Evolutionary conservation across 1,139 yeast species (phyloP).

Genomic region (Schizosaccharomyces versatilis): DNA sequence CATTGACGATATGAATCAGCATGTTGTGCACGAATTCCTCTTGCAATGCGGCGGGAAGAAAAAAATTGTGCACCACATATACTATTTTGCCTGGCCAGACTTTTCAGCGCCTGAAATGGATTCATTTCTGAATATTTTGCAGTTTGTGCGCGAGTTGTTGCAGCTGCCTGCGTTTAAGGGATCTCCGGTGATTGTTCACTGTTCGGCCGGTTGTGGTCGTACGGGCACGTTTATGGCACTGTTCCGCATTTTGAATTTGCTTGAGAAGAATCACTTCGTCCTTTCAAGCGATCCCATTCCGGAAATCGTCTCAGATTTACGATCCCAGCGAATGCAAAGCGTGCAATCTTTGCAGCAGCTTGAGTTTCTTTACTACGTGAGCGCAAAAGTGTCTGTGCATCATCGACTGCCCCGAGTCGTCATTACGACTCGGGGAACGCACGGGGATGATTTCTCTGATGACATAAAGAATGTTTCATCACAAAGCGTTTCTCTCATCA

Average conservation of each 20-base stretch:
- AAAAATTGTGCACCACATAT: neutral
- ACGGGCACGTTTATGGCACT: slow-evolving; percentile 3
- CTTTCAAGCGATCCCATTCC: neutral
- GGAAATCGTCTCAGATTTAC: neutral
- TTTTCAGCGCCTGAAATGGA: neutral
- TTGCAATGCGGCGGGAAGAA: neutral
- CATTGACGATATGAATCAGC: neutral
- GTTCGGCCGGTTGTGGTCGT: slow-evolving; percentile 4
- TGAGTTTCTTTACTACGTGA: neutral
- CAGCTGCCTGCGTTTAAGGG: neutral
- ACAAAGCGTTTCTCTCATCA: too few species aligned
- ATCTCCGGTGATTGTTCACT: slow-evolving; percentile 1
- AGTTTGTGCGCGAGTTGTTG: neutral
- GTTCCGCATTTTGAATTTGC: neutral
- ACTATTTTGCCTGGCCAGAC: neutral
- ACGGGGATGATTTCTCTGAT: too few species aligned
- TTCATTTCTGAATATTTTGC: neutral
- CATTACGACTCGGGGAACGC: too few species aligned
- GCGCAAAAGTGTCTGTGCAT: too few species aligned
- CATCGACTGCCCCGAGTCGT: too few species aligned
- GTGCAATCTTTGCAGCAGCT: neutral
- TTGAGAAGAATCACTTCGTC: neutral
- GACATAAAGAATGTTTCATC: too few species aligned
- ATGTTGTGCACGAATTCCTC: neutral
- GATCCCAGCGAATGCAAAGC: neutral